Percentiles rank a stretch among this genome's conserved stretches.
phyloP scores from a whole-genome alignment of 2,329 filamentous ascomycete species.

The Zymoseptoria tritici region DNA sequence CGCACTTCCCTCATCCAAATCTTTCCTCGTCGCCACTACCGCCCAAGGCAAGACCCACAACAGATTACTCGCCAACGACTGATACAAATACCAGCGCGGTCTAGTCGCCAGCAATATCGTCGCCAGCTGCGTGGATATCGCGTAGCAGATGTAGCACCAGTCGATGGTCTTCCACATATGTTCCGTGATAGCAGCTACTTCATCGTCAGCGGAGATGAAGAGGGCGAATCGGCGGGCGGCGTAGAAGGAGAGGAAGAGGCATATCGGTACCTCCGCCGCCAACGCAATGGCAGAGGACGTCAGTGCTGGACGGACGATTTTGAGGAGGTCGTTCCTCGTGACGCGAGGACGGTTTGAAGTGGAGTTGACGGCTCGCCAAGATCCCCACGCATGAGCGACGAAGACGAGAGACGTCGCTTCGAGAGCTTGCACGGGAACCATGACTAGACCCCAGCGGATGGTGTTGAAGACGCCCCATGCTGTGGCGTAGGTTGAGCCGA shows the following conservation, averaged over 20 bases:
- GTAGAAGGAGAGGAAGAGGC: slow-evolving; percentile 52
- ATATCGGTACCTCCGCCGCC: slow-evolving; percentile 53
- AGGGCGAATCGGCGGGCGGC: slow-evolving; percentile 55
- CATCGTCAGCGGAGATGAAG: slow-evolving; percentile 52
- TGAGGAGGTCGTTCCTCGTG: slow-evolving; percentile 8
- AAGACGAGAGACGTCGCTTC: slow-evolving; percentile 60
- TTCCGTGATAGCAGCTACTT: slow-evolving; percentile 53
- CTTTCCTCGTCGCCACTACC: slow-evolving; percentile 49
- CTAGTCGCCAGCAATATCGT: slow-evolving; percentile 57
- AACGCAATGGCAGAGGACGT: slow-evolving; percentile 49
- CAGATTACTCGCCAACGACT: slow-evolving; percentile 59
- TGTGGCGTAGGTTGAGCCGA: slow-evolving; percentile 60
- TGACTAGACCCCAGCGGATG: slow-evolving; percentile 65
- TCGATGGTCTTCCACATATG: slow-evolving; percentile 56
- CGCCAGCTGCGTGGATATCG: slow-evolving; percentile 56
- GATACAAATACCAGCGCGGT: slow-evolving; percentile 60
- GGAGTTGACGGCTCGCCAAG: slow-evolving; percentile 34
- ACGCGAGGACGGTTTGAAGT: slow-evolving; percentile 11
- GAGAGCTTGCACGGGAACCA: slow-evolving; percentile 62
- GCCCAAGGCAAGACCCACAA: slow-evolving; percentile 66
- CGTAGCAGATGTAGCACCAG: slow-evolving; percentile 64
- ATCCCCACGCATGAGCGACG: slow-evolving; percentile 60
- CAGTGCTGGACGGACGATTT: slow-evolving; percentile 48
- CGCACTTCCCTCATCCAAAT: slow-evolving; percentile 47
- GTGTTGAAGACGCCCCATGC: slow-evolving; percentile 69